phyloP scores from a whole-genome alignment of 805 yeast species.

The Candida nemodendra region DNA sequence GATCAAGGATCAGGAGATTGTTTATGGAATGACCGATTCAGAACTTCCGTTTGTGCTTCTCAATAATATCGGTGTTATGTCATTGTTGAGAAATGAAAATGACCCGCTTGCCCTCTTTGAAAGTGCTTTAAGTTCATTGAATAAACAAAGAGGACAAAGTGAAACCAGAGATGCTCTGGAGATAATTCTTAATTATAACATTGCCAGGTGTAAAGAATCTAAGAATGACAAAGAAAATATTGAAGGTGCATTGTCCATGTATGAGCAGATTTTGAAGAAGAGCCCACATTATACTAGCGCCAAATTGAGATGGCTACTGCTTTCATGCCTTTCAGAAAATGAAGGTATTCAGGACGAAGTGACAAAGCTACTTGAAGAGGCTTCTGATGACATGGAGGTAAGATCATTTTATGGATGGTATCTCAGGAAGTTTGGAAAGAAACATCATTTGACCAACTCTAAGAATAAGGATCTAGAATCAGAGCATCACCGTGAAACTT shows the following conservation, averaged over 20 bases:
- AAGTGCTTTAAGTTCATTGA: conserved; percentile 38
- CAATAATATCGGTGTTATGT: conserved; percentile 84
- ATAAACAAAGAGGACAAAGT: conserved; percentile 21
- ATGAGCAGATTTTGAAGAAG: conserved; percentile 52
- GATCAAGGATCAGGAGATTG: conserved; percentile 47
- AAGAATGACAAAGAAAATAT: conserved; percentile 27
- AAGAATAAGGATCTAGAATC: conserved; percentile 62
- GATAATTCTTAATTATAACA: conserved; percentile 61
- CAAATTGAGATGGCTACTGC: conserved; percentile 63
- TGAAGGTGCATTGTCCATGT: conserved; percentile 37
- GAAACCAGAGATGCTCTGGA: conserved; percentile 25
- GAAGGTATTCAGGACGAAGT: conserved; percentile 54
- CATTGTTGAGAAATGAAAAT: conserved; percentile 49
- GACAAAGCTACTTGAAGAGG: conserved; percentile 48
- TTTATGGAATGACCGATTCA: conserved; percentile 38
- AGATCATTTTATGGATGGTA: conserved; percentile 95
- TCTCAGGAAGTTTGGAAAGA: conserved; percentile 57
- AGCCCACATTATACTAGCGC: conserved; percentile 77
- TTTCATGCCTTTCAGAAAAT: conserved; percentile 52
- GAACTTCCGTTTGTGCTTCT: conserved; percentile 57
- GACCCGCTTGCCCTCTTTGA: conserved; percentile 57
- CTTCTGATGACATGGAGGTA: conserved; percentile 69
- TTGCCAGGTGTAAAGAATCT: conserved; percentile 63
- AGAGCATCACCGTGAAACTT: conserved; percentile 78
- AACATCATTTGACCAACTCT: conserved; percentile 43